Base-by-base conservation (phyloP, 1,139 yeast genomes). In the Taphrina wiesneri region DNA sequence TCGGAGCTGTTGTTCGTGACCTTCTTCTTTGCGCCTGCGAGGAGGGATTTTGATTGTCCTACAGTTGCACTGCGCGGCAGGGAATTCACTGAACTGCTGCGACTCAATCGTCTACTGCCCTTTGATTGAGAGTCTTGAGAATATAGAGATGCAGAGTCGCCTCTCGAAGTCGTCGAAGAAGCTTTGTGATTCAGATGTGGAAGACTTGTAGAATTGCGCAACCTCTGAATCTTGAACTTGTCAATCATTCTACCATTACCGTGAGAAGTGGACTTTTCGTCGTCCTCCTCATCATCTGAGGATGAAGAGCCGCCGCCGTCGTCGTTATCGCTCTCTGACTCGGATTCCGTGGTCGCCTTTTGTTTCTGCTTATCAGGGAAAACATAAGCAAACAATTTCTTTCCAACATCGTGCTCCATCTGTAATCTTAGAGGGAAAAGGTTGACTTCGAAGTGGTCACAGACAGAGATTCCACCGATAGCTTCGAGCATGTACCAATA, bases 381-480 rank as follows among this genome's bases (percentile, higher is more conserved):
- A 49, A 87, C 74, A 73, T 88, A 91, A 13, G 80, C 80, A 74
- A 87, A 82, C 26, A 91, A 73, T 68, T 80, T 80, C 67, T 83
- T 83, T 0, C 91, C 87, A 0, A 92, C 83, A 2, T 78, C 77
- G 72, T 86, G 86, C 71, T 91, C 97, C 71, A 91, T 77, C 72
- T 88, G 90, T 39, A 91, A 77, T 70, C 85, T 83, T 65, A 90
- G 74, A 0, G 97, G 96, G 70, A 84, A 85, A 45, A 89, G 74
- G 3, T 77, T 71, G 53, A 84, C 78, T 15, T 78, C 76, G 68
- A 85, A 78, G 53, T 81, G 78, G 26, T 82, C 83, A 71, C 91
- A 77, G 34, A 90, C 85, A 0, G 86, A 82, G 57, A 91, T 91
- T 1, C 97, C 97, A 3, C 97, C 97, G 65, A 91, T 88, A 0